Evolutionary conservation across 208 protist genomes (phyloP).

Genomic region (Plasmodiophora brassicae): DNA sequence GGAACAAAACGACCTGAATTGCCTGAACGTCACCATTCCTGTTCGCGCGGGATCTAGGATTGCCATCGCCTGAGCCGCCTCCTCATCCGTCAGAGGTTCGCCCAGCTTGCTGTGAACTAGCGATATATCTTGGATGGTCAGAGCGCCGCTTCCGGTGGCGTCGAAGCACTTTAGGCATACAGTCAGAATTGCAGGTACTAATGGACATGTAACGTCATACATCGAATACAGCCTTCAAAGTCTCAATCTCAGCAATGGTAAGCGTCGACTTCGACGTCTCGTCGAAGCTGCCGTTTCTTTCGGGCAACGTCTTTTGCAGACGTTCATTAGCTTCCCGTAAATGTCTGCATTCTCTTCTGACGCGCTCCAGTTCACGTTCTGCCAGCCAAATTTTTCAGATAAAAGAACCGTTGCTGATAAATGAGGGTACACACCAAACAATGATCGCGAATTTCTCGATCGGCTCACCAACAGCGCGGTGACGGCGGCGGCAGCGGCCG

Average conservation of each 20-base stretch:
- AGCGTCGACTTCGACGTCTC: too few species aligned
- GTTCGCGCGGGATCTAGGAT: neutral
- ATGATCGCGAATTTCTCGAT: too few species aligned
- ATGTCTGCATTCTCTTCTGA: neutral
- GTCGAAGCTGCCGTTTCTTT: too few species aligned
- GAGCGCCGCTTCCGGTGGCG: neutral
- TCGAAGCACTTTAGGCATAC: conserved; percentile 3
- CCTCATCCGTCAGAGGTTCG: conserved; percentile 39
- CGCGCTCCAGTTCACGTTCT: neutral
- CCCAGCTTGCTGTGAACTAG: conserved; percentile 26
- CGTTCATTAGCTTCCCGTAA: conserved; percentile 22
- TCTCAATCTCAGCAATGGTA: conserved; percentile 16
- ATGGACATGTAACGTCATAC: neutral
- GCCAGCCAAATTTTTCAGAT: neutral
- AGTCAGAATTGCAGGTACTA: neutral
- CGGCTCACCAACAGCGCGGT: neutral
- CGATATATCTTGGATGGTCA: neutral
- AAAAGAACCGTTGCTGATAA: neutral
- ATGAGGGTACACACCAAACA: too few species aligned
- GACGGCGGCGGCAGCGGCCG: neutral
- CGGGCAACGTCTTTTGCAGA: neutral
- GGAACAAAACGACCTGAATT: neutral
- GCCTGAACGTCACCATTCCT: neutral
- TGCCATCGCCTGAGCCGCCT: neutral
- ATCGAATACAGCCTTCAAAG: neutral